Percentiles rank a stretch among this genome's conserved stretches.
Evolutionary conservation across 2,329 filamentous ascomycete genomes (phyloP).

Genomic region (Cladosporium velox): DNA sequence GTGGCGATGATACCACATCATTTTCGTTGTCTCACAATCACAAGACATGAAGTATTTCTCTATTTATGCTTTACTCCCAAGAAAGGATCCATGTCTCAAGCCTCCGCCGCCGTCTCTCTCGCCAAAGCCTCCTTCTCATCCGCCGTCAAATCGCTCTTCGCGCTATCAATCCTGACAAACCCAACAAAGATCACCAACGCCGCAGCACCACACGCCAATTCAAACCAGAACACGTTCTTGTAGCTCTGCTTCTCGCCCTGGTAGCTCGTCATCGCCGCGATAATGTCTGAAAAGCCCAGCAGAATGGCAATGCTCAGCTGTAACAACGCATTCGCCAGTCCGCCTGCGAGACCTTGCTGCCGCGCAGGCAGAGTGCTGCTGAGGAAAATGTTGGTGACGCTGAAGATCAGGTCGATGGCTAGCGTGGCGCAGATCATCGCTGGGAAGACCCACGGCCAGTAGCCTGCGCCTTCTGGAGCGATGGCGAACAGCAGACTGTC

Average conservation of each 20-base stretch:
- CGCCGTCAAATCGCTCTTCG: constrained; percentile 58
- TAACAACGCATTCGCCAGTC: constrained; percentile 68
- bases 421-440: constrained; percentile 69
- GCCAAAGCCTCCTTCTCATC: constrained; percentile 52
- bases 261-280: constrained; percentile 50
- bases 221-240: constrained; percentile 67
- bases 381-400: constrained; percentile 72
- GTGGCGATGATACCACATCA: background rate
- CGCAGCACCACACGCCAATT: constrained; percentile 56
- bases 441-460: constrained; percentile 76
- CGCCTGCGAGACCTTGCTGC: constrained; percentile 71
- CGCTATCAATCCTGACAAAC: constrained; percentile 58
- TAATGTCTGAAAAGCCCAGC: constrained; percentile 69
- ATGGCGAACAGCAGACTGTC: constrained; percentile 65
- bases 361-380: constrained; percentile 68
- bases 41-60: background rate
- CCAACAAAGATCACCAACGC: constrained; percentile 55
- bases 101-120: background rate
- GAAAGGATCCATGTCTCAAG: background rate
- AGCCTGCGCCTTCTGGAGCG: constrained; percentile 56
- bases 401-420: constrained; percentile 74
- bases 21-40: background rate
- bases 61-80: background rate
- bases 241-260: constrained; percentile 56
- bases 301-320: constrained; percentile 73